Conservation (phyloP, 805 yeast genomes). For the Saturnispora besseyi region DNA sequence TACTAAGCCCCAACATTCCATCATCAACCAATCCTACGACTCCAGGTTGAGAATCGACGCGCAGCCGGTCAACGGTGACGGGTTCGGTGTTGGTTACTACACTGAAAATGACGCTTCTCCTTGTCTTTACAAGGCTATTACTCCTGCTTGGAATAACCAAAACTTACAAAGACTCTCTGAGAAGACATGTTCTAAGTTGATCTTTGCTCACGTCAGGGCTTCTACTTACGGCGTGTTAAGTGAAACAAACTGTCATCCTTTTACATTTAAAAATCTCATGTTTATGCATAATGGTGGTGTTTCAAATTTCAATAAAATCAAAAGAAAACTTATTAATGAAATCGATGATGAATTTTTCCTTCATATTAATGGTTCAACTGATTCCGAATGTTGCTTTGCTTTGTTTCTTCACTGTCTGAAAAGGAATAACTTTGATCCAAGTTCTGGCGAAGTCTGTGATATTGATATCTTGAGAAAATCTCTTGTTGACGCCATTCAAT, state of each 20-base stretch:
- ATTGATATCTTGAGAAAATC: constrained; percentile 59
- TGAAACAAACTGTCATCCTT: constrained; percentile 97
- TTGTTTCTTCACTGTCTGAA: constrained; percentile 68
- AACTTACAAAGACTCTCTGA: constrained; percentile 79
- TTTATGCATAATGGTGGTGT: constrained; percentile 98
- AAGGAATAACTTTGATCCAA: constrained; percentile 69
- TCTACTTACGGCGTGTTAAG: constrained; percentile 90
- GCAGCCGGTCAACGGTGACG: constrained; percentile 95
- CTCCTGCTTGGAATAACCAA: constrained; percentile 97
- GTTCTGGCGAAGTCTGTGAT: constrained; percentile 22
- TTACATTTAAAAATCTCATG: constrained; percentile 76
- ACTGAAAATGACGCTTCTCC: constrained; percentile 43
- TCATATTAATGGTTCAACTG: constrained; percentile 86
- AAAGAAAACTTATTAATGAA: constrained; percentile 61
- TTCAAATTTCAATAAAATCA: constrained; percentile 61
- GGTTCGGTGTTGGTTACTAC: constrained; percentile 96
- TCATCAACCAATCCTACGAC: constrained; percentile 93
- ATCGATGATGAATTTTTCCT: constrained; percentile 74
- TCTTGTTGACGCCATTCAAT: constrained; percentile 59
- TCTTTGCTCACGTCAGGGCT: constrained; percentile 95
- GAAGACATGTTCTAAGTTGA: constrained; percentile 74
- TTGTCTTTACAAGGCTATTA: constrained; percentile 88
- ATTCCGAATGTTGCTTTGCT: constrained; percentile 93
- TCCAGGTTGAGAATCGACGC: constrained; percentile 79
- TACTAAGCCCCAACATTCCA: constrained; percentile 94